Evolutionary conservation across 208 protist genomes (phyloP).

Genomic region (Trypanosoma avium): DNA sequence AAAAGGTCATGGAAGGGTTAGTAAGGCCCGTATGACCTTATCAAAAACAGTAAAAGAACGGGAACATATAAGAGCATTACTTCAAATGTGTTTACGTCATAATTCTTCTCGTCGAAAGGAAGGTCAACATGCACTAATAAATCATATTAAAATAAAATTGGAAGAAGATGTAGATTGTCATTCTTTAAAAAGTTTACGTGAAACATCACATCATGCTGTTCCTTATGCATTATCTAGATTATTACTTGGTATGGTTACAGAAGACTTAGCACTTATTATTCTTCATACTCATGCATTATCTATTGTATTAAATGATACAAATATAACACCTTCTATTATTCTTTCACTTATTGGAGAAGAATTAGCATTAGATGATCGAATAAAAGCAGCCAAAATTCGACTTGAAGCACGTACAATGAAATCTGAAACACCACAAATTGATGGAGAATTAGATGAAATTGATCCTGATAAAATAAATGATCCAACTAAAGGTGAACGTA

Average conservation of each 20-base stretch:
- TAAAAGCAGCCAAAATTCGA: conserved; percentile 63
- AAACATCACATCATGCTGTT: conserved; percentile 79
- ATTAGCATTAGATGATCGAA: conserved; percentile 58
- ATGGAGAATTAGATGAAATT: conserved; percentile 53
- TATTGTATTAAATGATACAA: conserved; percentile 56
- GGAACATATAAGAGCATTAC: conserved; percentile 73
- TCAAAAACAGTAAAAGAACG: conserved; percentile 74
- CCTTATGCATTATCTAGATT: conserved; percentile 77
- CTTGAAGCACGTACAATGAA: conserved; percentile 30
- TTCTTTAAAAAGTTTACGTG: conserved; percentile 62
- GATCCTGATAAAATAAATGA: conserved; percentile 88
- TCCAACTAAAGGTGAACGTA: conserved; percentile 85
- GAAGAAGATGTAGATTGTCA: conserved; percentile 61
- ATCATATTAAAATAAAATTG: conserved; percentile 72
- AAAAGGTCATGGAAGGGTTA: conserved; percentile 32
- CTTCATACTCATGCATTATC: conserved; percentile 77
- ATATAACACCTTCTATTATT: conserved; percentile 50
- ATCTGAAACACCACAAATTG: conserved; percentile 18
- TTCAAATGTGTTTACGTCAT: conserved; percentile 87
- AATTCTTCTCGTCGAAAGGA: conserved; percentile 70
- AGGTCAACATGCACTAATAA: conserved; percentile 82
- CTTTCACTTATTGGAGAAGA: conserved; percentile 78
- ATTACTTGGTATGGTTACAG: conserved; percentile 83
- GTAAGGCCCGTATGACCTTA: conserved; percentile 51
- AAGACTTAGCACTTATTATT: conserved; percentile 76